A percentile compares a stretch with the other conserved stretches of the same genome.
phyloP scores from a whole-genome alignment of 164 flowering plant species.

The Akebia trifoliata region DNA sequence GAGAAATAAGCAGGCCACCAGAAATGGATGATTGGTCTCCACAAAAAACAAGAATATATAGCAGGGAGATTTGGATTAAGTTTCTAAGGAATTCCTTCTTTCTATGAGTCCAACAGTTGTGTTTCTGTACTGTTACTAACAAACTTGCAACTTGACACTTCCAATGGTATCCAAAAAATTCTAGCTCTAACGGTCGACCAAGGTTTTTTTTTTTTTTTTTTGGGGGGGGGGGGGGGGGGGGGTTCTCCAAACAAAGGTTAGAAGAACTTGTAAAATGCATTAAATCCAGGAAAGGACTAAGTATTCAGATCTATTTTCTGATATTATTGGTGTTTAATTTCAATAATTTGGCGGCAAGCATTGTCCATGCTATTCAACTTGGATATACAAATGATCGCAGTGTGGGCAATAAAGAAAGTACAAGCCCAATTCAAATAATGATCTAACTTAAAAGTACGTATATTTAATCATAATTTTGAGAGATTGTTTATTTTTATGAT shows the following conservation, averaged over 20 bases:
- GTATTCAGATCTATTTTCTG: not conserved
- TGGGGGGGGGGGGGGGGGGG: too few relatives aligned
- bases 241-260: too few relatives aligned
- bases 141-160: not conserved
- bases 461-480: not conserved
- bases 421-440: not conserved
- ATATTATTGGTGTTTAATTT: not conserved
- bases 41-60: too few relatives aligned
- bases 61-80: too few relatives aligned
- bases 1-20: too few relatives aligned
- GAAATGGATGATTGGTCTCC: too few relatives aligned
- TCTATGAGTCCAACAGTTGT: not conserved
- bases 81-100: too few relatives aligned
- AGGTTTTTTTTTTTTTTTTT: too few relatives aligned
- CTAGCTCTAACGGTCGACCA: not conserved
- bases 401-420: not conserved
- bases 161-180: not conserved
- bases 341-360: too few relatives aligned
- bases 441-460: not conserved
- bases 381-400: not conserved
- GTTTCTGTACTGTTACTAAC: not conserved
- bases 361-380: not conserved
- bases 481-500: not conserved
- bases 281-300: not conserved
- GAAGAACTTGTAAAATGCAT: too few relatives aligned